These are phyloP conservation scores for Candida easanensis DNA, from an alignment of 805 yeast genomes.

Conservation along the genomic window DNA sequence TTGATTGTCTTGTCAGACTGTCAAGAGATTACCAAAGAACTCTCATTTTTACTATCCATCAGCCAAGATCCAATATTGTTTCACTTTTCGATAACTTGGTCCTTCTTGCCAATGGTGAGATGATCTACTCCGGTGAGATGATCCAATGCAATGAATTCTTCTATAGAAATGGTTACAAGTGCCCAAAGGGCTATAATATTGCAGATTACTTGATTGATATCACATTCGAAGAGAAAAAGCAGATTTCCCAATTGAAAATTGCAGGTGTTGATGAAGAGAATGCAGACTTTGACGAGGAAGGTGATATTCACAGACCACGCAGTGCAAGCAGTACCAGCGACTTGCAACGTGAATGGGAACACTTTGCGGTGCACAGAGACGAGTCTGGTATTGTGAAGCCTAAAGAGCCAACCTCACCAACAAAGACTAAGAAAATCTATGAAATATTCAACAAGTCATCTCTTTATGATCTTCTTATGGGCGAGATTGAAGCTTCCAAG, in stretches of 20 bases:
- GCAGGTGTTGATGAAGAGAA: conserved; percentile 31
- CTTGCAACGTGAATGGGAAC: conserved; percentile 82
- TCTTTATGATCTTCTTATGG: conserved; percentile 28
- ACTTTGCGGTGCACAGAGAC: conserved; percentile 76
- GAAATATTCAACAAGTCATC: conserved; percentile 33
- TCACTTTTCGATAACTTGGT: conserved; percentile 82
- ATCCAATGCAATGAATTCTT: conserved; percentile 73
- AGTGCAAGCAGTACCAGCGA: conserved; percentile 38
- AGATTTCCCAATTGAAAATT: conserved; percentile 12
- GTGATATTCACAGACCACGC: conserved; percentile 31
- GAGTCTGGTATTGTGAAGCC: conserved; percentile 36
- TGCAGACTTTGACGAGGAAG: conserved; percentile 26
- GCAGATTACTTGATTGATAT: conserved; percentile 93
- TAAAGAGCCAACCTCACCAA: conserved; percentile 8
- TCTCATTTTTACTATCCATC: conserved; percentile 90
- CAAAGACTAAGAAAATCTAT: conserved; percentile 20
- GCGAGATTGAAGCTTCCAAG: conserved; percentile 31
- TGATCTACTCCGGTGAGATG: conserved; percentile 88
- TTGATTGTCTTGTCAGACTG: conserved; percentile 77
- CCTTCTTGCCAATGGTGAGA: conserved; percentile 77
- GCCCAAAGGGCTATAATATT: conserved; percentile 88
- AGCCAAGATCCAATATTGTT: conserved; percentile 94
- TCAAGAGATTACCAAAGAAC: conserved; percentile 84
- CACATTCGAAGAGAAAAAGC: conserved; percentile 54
- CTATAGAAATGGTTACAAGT: conserved; percentile 66